Percentiles rank a stretch among this genome's conserved stretches.
Evolutionary conservation across 129 eudicot genomes (phyloP).

Genomic region (Helianthus annuus): DNA sequence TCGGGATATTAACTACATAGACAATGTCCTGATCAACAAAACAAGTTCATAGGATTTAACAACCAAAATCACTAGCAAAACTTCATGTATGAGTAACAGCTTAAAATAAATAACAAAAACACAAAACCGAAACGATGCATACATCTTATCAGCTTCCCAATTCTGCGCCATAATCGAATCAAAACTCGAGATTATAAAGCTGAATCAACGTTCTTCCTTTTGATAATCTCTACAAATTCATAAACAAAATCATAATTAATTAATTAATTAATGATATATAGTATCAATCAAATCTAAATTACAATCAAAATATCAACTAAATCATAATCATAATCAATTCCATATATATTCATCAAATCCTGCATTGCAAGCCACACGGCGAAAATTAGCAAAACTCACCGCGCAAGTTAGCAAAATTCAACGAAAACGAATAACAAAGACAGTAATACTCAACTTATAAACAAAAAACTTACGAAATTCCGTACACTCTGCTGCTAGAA

Average conservation of each 20-base stretch:
- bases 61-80: neutral
- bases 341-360: conserved; percentile 12
- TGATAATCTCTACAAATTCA: conserved; percentile 30
- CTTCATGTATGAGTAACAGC: neutral
- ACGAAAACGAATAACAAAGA: neutral
- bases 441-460: neutral
- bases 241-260: neutral
- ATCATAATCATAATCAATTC: conserved; percentile 6
- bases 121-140: conserved; percentile 14
- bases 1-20: no score
- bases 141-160: conserved; percentile 99
- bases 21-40: conserved; percentile 16
- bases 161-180: conserved; percentile 72
- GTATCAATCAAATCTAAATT: neutral
- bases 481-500: neutral
- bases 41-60: neutral
- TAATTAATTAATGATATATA: no score
- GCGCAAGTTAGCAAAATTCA: conserved; percentile 6
- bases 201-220: conserved; percentile 21
- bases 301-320: neutral
- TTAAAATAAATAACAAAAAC: neutral
- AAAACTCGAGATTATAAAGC: conserved; percentile 14
- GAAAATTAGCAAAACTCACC: conserved; percentile 2
- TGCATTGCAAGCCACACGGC: conserved; percentile 31
- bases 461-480: neutral